These are phyloP conservation scores for Lachnellula arida DNA, from an alignment of 2,329 filamentous ascomycete species.

Conservation along the genomic window DNA sequence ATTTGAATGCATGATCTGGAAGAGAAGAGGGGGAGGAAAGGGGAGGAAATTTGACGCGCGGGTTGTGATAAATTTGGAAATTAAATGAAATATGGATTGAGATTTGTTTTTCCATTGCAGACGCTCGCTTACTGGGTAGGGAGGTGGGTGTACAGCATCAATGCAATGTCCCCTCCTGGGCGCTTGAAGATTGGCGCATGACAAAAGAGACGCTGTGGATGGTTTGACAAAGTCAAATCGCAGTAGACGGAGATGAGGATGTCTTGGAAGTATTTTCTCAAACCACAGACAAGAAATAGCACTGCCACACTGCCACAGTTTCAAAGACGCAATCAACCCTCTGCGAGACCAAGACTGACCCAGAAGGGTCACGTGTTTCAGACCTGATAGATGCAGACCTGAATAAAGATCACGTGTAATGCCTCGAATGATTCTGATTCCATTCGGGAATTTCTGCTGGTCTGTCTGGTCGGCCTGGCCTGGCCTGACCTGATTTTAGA, in stretches of 20 bases:
- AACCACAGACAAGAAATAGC: neutral
- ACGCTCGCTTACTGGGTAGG: neutral
- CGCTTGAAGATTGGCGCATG: constrained; percentile 2
- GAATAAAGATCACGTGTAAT: neutral
- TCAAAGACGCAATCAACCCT: neutral
- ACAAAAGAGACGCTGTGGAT: neutral
- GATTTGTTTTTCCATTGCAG: neutral
- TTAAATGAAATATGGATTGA: neutral
- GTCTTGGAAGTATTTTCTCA: neutral
- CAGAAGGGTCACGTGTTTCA: neutral
- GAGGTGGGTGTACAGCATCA: neutral
- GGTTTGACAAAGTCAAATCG: neutral
- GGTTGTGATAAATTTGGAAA: neutral
- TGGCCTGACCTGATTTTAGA: neutral
- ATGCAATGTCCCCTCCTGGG: neutral
- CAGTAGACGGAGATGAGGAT: neutral
- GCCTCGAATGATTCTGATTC: neutral
- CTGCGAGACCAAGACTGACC: neutral
- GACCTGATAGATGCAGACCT: too few relatives aligned
- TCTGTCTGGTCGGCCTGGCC: too few relatives aligned
- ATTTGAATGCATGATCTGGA: neutral
- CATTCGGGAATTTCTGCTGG: neutral
- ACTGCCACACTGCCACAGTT: neutral
- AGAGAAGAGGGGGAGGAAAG: neutral
- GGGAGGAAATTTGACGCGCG: neutral